A percentile compares a stretch with the other conserved stretches of the same genome.
These are phyloP conservation scores for Apophysomyces trapeziformis DNA, from an alignment of 371 early-diverging fungal genomes.

Conservation along the genomic window DNA sequence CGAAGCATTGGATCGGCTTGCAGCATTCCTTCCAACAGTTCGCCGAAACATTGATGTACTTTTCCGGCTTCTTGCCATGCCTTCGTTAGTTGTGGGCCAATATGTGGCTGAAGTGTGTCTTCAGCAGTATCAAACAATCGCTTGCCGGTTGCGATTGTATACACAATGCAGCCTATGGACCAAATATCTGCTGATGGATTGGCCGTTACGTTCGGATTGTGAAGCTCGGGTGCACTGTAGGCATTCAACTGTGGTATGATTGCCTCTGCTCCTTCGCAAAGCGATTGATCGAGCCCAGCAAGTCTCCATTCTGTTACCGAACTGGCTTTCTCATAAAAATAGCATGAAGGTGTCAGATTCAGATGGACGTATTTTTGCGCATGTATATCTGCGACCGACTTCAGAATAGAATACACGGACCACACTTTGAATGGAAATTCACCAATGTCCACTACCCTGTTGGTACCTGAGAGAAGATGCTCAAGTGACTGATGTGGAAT, in stretches of 20 bases:
- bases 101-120: constrained; percentile 4
- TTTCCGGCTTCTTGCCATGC: constrained; percentile 20
- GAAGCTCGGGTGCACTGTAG: constrained; percentile 23
- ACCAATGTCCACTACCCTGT: constrained; percentile 8
- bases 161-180: constrained; percentile 25
- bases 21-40: constrained; percentile 21
- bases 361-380: constrained; percentile 20
- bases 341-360: constrained; percentile 13
- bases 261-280: constrained; percentile 4
- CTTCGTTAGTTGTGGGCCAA: constrained; percentile 11
- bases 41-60: constrained; percentile 9
- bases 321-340: constrained; percentile 20
- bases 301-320: constrained; percentile 22
- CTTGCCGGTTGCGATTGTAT: constrained; percentile 20
- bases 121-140: not conserved
- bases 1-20: constrained; percentile 16
- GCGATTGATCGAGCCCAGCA: constrained; percentile 17
- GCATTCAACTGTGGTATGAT: constrained; percentile 2
- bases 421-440: constrained; percentile 21
- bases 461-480: constrained; percentile 9
- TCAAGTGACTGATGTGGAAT: constrained; percentile 19
- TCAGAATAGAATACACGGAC: constrained; percentile 19
- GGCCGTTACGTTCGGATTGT: not conserved
- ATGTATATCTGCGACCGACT: constrained; percentile 21
- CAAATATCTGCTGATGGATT: constrained; percentile 20